These are phyloP conservation scores for Tephrocybe sp. DNA, from an alignment of 768 basidiomycete genomes.

Conservation along the genomic window DNA sequence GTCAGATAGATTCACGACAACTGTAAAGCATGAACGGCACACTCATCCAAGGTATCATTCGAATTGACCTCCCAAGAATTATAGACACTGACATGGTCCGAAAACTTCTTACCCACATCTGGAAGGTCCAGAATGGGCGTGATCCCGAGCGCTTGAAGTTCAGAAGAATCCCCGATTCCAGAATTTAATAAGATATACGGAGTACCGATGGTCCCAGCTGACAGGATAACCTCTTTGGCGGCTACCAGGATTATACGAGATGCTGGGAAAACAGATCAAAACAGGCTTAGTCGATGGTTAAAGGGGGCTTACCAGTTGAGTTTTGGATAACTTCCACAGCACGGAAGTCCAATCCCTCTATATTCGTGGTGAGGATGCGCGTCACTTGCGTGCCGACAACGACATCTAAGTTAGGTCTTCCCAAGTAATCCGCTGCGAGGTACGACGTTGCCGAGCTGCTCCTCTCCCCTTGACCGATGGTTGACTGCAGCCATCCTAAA, in stretches of 20 bases:
- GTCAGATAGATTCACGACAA: neutral
- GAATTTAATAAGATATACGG: neutral
- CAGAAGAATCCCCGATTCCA: neutral
- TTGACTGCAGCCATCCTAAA: neutral
- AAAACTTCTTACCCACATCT: slow-evolving; percentile 2
- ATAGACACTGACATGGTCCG: neutral
- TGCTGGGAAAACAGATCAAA: neutral
- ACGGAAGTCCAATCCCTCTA: neutral
- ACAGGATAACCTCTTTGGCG: neutral
- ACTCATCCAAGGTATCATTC: slow-evolving; percentile 2
- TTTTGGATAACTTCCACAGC: neutral
- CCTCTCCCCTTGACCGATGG: neutral
- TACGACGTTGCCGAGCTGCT: slow-evolving; percentile 1
- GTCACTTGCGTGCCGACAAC: neutral
- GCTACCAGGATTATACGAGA: neutral
- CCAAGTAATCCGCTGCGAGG: neutral
- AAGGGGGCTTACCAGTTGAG: neutral
- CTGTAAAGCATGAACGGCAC: neutral
- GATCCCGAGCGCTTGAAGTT: neutral
- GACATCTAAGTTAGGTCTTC: neutral
- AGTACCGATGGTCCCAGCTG: neutral
- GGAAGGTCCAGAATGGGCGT: neutral
- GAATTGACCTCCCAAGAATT: neutral
- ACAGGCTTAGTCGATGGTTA: neutral
- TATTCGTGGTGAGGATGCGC: neutral